These are phyloP conservation scores for Claviceps arundinis DNA, from an alignment of 2,329 filamentous ascomycete genomes.

Conservation along the genomic window DNA sequence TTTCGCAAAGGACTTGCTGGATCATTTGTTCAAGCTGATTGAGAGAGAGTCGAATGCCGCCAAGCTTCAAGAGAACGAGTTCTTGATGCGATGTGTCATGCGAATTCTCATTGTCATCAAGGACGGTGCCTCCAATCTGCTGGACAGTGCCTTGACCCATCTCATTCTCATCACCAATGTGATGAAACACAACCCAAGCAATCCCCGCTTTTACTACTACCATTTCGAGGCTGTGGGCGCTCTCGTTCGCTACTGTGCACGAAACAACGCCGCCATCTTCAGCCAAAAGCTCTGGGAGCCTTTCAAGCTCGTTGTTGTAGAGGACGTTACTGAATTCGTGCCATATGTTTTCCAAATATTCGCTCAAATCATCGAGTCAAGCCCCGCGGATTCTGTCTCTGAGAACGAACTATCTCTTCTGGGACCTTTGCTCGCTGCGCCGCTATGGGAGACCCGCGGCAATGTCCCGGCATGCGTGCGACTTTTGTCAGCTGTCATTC, in stretches of 20 bases:
- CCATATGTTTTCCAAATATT: conserved; percentile 96
- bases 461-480: conserved; percentile 87
- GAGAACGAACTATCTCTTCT: conserved; percentile 71
- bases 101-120: conserved; percentile 88
- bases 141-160: conserved; percentile 68
- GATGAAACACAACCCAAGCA: conserved; percentile 90
- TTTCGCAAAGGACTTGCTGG: conserved; percentile 71
- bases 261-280: conserved; percentile 54
- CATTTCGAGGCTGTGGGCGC: conserved; percentile 92
- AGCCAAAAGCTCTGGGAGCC: conserved; percentile 73
- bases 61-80: conserved; percentile 98
- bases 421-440: conserved; percentile 62
- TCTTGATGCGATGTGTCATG: conserved; percentile 98
- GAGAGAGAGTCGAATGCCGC: conserved; percentile 72
- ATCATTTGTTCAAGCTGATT: conserved; percentile 84
- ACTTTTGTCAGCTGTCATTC: conserved; percentile 71
- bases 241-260: conserved; percentile 57
- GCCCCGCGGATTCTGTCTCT: conserved; percentile 65
- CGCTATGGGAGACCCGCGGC: conserved; percentile 80
- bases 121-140: conserved; percentile 60
- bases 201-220: conserved; percentile 96
- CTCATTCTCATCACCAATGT: conserved; percentile 81
- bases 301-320: conserved; percentile 66
- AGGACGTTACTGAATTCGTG: conserved; percentile 88
- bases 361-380: conserved; percentile 77